phyloP scores from a whole-genome alignment of 164 flowering plant genomes.

The Vitis riparia region DNA sequence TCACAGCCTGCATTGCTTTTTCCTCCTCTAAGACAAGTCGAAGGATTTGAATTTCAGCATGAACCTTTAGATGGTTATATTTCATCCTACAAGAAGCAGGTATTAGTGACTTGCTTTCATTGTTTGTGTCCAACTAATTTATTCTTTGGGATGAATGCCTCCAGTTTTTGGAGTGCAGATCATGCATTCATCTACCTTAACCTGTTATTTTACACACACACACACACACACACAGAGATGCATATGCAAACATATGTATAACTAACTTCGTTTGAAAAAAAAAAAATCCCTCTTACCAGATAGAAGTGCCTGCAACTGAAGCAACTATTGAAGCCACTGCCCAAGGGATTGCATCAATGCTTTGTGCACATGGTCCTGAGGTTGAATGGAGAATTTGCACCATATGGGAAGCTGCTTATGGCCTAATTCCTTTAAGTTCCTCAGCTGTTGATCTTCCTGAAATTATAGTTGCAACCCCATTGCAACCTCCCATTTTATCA shows the following conservation, averaged over 20 bases:
- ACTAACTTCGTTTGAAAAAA: background rate
- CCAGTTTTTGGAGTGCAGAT: background rate
- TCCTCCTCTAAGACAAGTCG: conserved; percentile 89
- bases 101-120: conserved; percentile 17
- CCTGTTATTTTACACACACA: too few species aligned
- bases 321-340: conserved; percentile 98
- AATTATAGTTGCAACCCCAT: conserved; percentile 84
- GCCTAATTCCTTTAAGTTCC: conserved; percentile 80
- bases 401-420: conserved; percentile 99
- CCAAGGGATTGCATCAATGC: conserved; percentile 97
- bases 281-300: conserved; percentile 37
- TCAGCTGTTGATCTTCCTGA: conserved; percentile 93
- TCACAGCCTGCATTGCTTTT: conserved; percentile 97
- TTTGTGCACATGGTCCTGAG: conserved; percentile 98
- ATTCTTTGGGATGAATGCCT: background rate
- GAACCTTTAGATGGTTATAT: conserved; percentile 65
- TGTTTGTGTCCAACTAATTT: background rate
- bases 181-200: background rate
- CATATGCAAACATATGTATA: background rate
- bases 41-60: conserved; percentile 80
- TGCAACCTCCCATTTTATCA: conserved; percentile 88
- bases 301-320: conserved; percentile 79
- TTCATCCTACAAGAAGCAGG: conserved; percentile 71
- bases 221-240: too few species aligned
- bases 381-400: conserved; percentile 99